These are phyloP conservation scores for Salix udensis DNA, from an alignment of 345 rosid genomes.

Conservation along the genomic window DNA sequence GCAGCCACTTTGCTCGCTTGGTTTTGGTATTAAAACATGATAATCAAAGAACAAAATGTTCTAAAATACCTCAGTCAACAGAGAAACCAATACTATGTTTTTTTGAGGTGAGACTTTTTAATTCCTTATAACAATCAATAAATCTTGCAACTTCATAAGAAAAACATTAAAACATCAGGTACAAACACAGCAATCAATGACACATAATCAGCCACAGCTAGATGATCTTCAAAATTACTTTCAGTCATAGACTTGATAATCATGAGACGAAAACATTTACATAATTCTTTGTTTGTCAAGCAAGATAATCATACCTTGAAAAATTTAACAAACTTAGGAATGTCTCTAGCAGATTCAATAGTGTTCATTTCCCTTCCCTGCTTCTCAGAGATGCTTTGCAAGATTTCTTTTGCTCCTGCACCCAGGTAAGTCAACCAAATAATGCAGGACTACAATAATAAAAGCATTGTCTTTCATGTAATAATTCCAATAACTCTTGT, in stretches of 20 bases:
- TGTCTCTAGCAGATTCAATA: constrained; percentile 70
- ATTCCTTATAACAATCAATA: neutral
- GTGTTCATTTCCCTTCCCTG: constrained; percentile 85
- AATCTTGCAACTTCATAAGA: neutral
- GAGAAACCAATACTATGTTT: neutral
- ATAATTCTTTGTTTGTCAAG: neutral
- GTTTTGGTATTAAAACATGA: neutral
- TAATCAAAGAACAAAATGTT: neutral
- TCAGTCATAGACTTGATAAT: neutral
- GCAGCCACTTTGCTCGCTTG: neutral
- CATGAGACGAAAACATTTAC: neutral
- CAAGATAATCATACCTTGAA: constrained; percentile 52
- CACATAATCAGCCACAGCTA: neutral
- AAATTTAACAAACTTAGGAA: constrained; percentile 60
- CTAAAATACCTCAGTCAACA: neutral
- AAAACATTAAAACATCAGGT: neutral
- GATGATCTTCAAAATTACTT: neutral
- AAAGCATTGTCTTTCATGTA: neutral
- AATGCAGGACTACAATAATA: constrained; percentile 1
- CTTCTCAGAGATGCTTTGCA: constrained; percentile 77
- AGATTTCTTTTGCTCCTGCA: constrained; percentile 80
- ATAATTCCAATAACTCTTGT: neutral
- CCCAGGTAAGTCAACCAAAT: constrained; percentile 14
- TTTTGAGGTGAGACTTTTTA: neutral
- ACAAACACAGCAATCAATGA: neutral